A percentile compares a stretch with the other conserved stretches of the same genome.
Conservation (phyloP, 768 basidiomycete genomes). For the Lyophyllum decastes region DNA sequence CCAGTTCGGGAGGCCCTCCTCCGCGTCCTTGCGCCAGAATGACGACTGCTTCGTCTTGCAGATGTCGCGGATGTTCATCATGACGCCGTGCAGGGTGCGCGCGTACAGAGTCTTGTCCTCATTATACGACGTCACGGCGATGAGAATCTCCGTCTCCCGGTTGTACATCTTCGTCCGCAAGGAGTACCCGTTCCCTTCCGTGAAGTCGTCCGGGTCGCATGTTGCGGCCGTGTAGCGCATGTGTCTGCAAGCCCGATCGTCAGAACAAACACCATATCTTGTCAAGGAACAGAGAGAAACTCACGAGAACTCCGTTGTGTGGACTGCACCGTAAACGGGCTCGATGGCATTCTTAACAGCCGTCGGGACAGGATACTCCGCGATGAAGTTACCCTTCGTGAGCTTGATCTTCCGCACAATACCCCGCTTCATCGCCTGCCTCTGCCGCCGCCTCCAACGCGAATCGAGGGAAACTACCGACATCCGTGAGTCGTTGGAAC, state of each 20-base stretch:
- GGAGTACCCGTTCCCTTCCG: constrained; percentile 77
- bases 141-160: constrained; percentile 88
- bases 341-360: constrained; percentile 85
- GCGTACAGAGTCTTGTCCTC: constrained; percentile 90
- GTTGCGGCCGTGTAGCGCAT: constrained; percentile 95
- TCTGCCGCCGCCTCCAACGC: constrained; percentile 74
- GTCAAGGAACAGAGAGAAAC: constrained; percentile 25
- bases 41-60: constrained; percentile 94
- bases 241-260: constrained; percentile 47
- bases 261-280: not conserved
- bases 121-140: constrained; percentile 93
- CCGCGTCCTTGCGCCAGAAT: constrained; percentile 83
- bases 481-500: constrained; percentile 37
- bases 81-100: constrained; percentile 91
- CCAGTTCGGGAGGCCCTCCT: constrained; percentile 86
- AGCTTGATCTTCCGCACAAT: constrained; percentile 91
- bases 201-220: constrained; percentile 88
- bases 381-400: constrained; percentile 90
- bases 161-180: constrained; percentile 86
- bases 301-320: constrained; percentile 91
- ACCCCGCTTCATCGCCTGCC: constrained; percentile 87
- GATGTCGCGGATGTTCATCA: constrained; percentile 97
- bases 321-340: constrained; percentile 63
- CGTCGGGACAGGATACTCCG: constrained; percentile 85
- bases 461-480: constrained; percentile 60